Conservation (phyloP, 176 grass and related monocot species). For the Oryza meyeriana region DNA sequence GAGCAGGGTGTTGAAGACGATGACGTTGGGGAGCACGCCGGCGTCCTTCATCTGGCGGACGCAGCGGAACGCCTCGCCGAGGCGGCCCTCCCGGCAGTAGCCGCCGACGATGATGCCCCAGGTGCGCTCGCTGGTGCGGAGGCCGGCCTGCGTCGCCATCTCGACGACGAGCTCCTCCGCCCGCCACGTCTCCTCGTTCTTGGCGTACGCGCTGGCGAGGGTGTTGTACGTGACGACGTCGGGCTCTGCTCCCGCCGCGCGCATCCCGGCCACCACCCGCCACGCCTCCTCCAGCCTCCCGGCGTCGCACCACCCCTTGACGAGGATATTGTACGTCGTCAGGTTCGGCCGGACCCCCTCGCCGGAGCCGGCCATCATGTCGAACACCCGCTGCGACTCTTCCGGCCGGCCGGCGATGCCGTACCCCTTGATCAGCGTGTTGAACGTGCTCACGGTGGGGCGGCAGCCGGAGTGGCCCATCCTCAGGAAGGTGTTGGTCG, state of each 20-base stretch:
- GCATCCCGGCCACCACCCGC: slow-evolving; percentile 59
- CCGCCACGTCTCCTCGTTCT: slow-evolving; percentile 68
- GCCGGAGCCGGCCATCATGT: slow-evolving; percentile 58
- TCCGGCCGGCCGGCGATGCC: slow-evolving; percentile 68
- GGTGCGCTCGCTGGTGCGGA: slow-evolving; percentile 74
- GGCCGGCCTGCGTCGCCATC: slow-evolving; percentile 54
- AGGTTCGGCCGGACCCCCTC: slow-evolving; percentile 46
- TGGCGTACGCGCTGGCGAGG: slow-evolving; percentile 76
- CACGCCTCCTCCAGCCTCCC: slow-evolving; percentile 70
- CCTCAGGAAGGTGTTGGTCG: slow-evolving; percentile 75
- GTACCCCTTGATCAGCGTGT: slow-evolving; percentile 93
- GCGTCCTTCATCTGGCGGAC: slow-evolving; percentile 73
- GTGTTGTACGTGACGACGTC: slow-evolving; percentile 95
- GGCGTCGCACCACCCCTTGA: slow-evolving; percentile 89
- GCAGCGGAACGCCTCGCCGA: slow-evolving; percentile 81
- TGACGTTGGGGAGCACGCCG: slow-evolving; percentile 58
- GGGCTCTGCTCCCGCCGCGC: slow-evolving; percentile 44
- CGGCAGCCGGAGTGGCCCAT: slow-evolving; percentile 70
- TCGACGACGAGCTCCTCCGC: slow-evolving; percentile 74
- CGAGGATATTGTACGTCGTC: slow-evolving; percentile 87
- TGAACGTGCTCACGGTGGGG: slow-evolving; percentile 81
- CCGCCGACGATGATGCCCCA: slow-evolving; percentile 90
- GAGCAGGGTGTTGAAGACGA: slow-evolving; percentile 90
- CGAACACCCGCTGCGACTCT: slow-evolving; percentile 66
- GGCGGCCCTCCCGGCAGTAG: slow-evolving; percentile 83